A percentile compares a stretch with the other conserved stretches of the same genome.
These are phyloP conservation scores for Vitis hybrid DNA, from an alignment of 177 flowering plant species.

Conservation along the genomic window DNA sequence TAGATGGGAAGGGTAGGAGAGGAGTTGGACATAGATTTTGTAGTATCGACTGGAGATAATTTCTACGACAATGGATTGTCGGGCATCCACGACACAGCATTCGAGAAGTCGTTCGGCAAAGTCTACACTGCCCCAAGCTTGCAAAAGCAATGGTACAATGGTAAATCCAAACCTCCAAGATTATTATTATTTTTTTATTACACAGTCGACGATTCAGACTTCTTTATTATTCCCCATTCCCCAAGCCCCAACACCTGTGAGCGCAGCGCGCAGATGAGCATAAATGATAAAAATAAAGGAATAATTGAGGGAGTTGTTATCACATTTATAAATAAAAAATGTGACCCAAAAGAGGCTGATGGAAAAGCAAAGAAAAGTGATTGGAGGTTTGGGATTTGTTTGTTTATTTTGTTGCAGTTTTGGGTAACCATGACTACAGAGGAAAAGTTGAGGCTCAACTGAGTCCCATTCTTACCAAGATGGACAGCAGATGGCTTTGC, in stretches of 20 bases:
- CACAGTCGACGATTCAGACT: too few species aligned
- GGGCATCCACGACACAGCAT: constrained; percentile 52
- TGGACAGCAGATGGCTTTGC: constrained; percentile 44
- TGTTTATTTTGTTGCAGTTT: constrained; percentile 23
- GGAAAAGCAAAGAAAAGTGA: too few species aligned
- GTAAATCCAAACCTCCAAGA: constrained; percentile 30
- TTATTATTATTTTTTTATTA: too few species aligned
- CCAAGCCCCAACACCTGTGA: too few species aligned
- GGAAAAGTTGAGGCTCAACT: constrained; percentile 47
- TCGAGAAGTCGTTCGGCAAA: constrained; percentile 59
- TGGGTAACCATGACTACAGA: constrained; percentile 57
- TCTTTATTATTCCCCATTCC: too few species aligned
- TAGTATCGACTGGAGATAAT: constrained; percentile 81
- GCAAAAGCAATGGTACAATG: constrained; percentile 80
- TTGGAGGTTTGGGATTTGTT: not conserved
- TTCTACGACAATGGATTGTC: constrained; percentile 75
- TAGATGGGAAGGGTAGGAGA: constrained; percentile 88
- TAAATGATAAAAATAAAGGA: too few species aligned
- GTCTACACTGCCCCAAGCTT: constrained; percentile 74
- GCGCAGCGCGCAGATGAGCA: too few species aligned
- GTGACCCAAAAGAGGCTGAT: too few species aligned
- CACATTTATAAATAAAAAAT: too few species aligned
- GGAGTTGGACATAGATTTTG: constrained; percentile 64
- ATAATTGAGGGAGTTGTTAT: too few species aligned
- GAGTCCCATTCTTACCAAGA: constrained; percentile 32